Percentiles rank a stretch among this genome's conserved stretches.
phyloP scores from a whole-genome alignment of 306 rosid genomes.

The Prunus campanulata region DNA sequence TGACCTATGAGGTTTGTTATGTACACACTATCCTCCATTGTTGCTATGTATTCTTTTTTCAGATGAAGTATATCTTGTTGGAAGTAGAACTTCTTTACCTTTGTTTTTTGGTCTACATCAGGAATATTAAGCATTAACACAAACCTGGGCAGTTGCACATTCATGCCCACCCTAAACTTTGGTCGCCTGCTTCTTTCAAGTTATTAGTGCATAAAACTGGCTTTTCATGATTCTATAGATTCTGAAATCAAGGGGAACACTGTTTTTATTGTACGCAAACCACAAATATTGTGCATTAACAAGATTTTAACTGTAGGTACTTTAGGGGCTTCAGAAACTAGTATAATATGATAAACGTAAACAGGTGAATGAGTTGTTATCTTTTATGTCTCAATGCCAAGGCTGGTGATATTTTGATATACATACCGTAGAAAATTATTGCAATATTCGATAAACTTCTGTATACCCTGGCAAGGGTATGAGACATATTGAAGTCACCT shows the following conservation, averaged over 20 bases:
- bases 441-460: neutral
- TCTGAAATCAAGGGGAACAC: neutral
- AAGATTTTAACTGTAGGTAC: neutral
- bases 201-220: neutral
- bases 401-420: neutral
- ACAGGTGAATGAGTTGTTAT: neutral
- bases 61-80: neutral
- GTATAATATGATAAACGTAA: neutral
- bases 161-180: neutral
- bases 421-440: neutral
- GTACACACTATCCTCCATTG: neutral
- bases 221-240: neutral
- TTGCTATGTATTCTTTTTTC: neutral
- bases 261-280: neutral
- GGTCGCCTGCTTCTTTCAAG: neutral
- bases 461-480: neutral
- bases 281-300: neutral
- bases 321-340: neutral
- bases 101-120: neutral
- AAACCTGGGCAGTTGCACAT: neutral
- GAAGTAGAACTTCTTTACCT: neutral
- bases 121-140: neutral
- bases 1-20: slow-evolving; percentile 82
- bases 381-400: neutral
- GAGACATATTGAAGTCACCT: neutral